A percentile compares a stretch with the other conserved stretches of the same genome.
These are phyloP conservation scores for Solanum etuberosum DNA, from an alignment of 257 asterid genomes.

Conservation along the genomic window DNA sequence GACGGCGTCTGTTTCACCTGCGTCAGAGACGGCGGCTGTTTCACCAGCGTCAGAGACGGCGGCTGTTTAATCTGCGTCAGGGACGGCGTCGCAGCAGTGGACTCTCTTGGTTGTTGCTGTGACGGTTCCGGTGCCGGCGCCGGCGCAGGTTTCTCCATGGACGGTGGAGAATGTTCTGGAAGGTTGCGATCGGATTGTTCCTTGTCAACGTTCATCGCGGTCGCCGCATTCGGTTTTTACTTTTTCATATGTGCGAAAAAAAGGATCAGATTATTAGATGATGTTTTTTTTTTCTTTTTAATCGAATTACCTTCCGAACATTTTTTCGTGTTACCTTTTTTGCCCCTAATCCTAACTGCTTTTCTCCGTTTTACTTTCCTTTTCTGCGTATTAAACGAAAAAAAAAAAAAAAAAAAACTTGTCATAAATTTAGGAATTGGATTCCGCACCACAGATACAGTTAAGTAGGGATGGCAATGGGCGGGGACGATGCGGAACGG, in stretches of 20 bases:
- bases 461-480: too few relatives aligned
- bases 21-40: neutral
- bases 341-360: neutral
- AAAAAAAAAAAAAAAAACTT: neutral
- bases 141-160: neutral
- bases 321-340: neutral
- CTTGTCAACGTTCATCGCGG: slow-evolving; percentile 4
- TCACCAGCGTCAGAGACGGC: neutral
- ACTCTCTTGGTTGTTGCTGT: neutral
- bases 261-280: neutral
- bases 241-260: neutral
- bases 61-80: neutral
- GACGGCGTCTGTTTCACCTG: slow-evolving; percentile 7
- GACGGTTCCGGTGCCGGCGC: slow-evolving; percentile 1
- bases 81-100: neutral
- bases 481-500: too few relatives aligned
- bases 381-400: neutral
- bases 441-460: neutral
- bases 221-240: slow-evolving; percentile 6
- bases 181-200: neutral
- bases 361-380: neutral
- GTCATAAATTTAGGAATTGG: neutral
- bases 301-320: neutral
- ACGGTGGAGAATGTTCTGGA: neutral
- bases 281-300: neutral